These are phyloP conservation scores for Geotrichum restrictum DNA, from an alignment of 1,139 yeast genomes.

Conservation along the genomic window DNA sequence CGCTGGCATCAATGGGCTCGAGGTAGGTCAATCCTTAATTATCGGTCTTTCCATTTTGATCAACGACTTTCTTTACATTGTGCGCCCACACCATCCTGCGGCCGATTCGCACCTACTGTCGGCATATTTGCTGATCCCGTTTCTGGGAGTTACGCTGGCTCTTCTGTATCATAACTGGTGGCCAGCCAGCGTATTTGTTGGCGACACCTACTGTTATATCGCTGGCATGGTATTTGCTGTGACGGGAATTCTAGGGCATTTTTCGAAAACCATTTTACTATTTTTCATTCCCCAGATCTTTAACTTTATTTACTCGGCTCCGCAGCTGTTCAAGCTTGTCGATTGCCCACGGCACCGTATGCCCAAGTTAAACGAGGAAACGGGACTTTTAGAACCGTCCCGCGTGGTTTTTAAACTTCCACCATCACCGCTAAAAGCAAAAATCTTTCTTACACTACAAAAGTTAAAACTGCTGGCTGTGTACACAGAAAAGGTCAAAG, in stretches of 20 bases:
- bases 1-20: conserved; percentile 95
- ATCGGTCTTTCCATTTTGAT: conserved; percentile 64
- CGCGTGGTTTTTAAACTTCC: conserved; percentile 43
- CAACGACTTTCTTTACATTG: conserved; percentile 72
- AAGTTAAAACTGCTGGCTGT: conserved; percentile 51
- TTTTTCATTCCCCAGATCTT: conserved; percentile 87
- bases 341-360: conserved; percentile 95
- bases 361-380: conserved; percentile 65
- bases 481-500: conserved; percentile 36
- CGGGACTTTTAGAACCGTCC: conserved; percentile 78
- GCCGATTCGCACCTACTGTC: conserved; percentile 80
- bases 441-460: conserved; percentile 40
- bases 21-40: conserved; percentile 89
- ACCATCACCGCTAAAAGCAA: conserved; percentile 36
- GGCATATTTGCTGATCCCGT: conserved; percentile 74
- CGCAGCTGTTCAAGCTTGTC: conserved; percentile 78
- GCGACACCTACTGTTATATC: conserved; percentile 95
- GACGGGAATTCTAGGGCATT: conserved; percentile 93
- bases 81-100: conserved; percentile 56
- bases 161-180: conserved; percentile 77
- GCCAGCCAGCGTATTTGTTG: conserved; percentile 92
- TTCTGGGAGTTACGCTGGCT: conserved; percentile 78
- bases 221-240: conserved; percentile 99
- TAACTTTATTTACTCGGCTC: conserved; percentile 83
- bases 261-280: conserved; percentile 81